A percentile compares a stretch with the other conserved stretches of the same genome.
Evolutionary conservation across 768 basidiomycete species (phyloP).

Genomic region (Boletus reticuloceps): DNA sequence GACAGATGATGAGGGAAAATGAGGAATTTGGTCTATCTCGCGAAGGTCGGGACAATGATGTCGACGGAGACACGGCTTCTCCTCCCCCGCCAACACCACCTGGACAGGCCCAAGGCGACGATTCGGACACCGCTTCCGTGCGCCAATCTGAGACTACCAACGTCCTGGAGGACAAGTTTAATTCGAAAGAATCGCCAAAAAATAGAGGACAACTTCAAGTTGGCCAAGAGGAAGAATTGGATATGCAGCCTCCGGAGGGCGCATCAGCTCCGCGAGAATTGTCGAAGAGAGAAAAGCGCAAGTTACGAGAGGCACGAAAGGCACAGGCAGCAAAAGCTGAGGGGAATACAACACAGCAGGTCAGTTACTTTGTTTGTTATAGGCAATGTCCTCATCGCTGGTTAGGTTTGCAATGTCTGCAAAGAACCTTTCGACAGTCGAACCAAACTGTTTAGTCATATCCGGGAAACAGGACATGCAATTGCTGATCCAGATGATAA

Average conservation of each 20-base stretch:
- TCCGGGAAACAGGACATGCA: constrained; percentile 71
- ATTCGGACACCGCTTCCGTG: neutral
- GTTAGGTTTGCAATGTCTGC: constrained; percentile 67
- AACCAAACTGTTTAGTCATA: constrained; percentile 73
- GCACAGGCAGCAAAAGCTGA: constrained; percentile 19
- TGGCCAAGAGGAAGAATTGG: constrained; percentile 1
- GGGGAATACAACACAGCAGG: constrained; percentile 4
- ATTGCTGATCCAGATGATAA: constrained; percentile 38
- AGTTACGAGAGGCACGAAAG: constrained; percentile 75
- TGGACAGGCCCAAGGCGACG: neutral
- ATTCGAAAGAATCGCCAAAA: constrained; percentile 6
- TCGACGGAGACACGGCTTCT: constrained; percentile 1
- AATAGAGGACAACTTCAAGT: constrained; percentile 2
- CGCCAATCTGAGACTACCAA: neutral
- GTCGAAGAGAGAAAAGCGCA: constrained; percentile 82
- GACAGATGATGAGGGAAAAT: constrained; percentile 76
- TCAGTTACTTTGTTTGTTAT: neutral
- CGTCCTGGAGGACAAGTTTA: constrained; percentile 3
- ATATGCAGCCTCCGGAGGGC: neutral
- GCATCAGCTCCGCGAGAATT: constrained; percentile 27
- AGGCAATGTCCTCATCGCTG: constrained; percentile 7
- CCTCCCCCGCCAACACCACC: constrained; percentile 17
- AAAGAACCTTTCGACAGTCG: constrained; percentile 57
- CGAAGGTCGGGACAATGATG: constrained; percentile 28
- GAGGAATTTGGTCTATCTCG: constrained; percentile 55